A percentile compares a stretch with the other conserved stretches of the same genome.
phyloP scores from a whole-genome alignment of 495 filamentous ascomycete species.

The Letharia lupina region DNA sequence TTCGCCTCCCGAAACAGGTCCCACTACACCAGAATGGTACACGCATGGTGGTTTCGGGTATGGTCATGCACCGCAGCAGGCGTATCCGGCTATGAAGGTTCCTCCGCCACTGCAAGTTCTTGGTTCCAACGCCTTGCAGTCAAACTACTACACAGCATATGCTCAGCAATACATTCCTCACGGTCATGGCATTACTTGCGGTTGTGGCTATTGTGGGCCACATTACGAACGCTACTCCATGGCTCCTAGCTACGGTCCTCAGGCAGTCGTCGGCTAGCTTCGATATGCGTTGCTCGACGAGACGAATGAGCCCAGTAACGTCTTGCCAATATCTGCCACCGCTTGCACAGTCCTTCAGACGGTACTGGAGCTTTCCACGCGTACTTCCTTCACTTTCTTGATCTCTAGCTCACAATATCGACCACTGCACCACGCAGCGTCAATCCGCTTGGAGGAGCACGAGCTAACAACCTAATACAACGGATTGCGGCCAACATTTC shows the following conservation, averaged over 20 bases:
- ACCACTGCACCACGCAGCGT: background rate
- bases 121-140: slow-evolving; percentile 40
- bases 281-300: background rate
- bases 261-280: slow-evolving; percentile 54
- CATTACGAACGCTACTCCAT: slow-evolving; percentile 59
- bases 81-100: slow-evolving; percentile 38
- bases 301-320: background rate
- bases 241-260: slow-evolving; percentile 49
- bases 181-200: slow-evolving; percentile 55
- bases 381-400: background rate
- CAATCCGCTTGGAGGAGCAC: background rate
- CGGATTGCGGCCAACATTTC: background rate
- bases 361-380: background rate
- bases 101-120: slow-evolving; percentile 30
- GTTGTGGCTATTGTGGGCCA: slow-evolving; percentile 57
- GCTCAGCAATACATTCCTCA: slow-evolving; percentile 53
- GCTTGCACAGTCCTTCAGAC: background rate
- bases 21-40: slow-evolving; percentile 52
- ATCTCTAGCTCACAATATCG: background rate
- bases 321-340: background rate
- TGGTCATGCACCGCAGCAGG: slow-evolving; percentile 42
- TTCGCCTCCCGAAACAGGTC: slow-evolving; percentile 62
- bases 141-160: slow-evolving; percentile 47
- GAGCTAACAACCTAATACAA: background rate
- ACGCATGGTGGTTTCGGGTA: slow-evolving; percentile 49